Percentiles rank a stretch among this genome's conserved stretches.
Conservation (phyloP, 768 basidiomycete genomes). For the Podaxis sp. region DNA sequence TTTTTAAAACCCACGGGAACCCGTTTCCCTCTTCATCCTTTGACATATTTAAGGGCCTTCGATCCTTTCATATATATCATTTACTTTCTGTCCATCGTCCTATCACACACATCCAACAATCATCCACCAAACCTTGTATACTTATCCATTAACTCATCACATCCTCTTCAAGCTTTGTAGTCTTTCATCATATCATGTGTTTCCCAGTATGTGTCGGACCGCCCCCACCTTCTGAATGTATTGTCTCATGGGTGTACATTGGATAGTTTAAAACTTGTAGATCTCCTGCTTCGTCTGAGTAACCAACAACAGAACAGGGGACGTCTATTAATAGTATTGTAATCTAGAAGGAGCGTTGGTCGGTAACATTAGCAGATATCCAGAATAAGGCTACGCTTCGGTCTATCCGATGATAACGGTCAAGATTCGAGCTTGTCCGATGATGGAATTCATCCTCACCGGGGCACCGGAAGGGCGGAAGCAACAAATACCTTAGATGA, state of each 20-base stretch:
- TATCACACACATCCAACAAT: neutral
- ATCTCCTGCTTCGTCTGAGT: neutral
- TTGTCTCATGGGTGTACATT: neutral
- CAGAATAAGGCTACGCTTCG: neutral
- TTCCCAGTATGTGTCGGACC: neutral
- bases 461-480: neutral
- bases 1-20: neutral
- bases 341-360: neutral
- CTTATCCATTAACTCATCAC: slow-evolving; percentile 11
- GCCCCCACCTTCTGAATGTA: neutral
- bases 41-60: neutral
- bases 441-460: neutral
- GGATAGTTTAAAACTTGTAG: neutral
- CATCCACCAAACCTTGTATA: slow-evolving; percentile 11
- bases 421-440: neutral
- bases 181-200: neutral
- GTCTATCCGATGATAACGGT: neutral
- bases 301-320: neutral
- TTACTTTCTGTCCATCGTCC: neutral
- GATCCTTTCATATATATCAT: slow-evolving; percentile 2
- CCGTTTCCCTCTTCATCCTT: neutral
- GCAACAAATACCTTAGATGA: neutral
- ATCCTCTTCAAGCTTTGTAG: slow-evolving; percentile 5
- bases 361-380: neutral
- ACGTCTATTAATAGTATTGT: neutral